These are phyloP conservation scores for Microcera coccophila DNA, from an alignment of 2,329 filamentous ascomycete species.

Conservation along the genomic window DNA sequence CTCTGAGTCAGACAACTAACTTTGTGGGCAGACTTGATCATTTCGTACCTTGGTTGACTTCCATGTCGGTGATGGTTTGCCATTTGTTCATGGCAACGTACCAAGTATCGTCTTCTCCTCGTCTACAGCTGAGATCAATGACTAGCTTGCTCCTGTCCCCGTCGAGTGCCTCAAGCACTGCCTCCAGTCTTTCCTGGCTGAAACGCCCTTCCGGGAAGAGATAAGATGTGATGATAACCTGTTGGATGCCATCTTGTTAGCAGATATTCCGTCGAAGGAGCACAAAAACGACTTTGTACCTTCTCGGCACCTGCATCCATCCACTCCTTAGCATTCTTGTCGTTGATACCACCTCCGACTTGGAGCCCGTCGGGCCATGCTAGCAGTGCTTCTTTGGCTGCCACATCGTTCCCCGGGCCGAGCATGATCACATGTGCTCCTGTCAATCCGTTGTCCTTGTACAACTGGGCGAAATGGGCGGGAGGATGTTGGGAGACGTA, in stretches of 20 bases:
- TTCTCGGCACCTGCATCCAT: constrained; percentile 84
- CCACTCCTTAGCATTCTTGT: constrained; percentile 80
- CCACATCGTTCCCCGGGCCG: constrained; percentile 78
- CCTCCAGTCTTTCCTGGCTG: constrained; percentile 69
- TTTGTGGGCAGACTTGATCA: neutral
- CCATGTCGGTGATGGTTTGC: constrained; percentile 97
- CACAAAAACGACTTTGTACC: constrained; percentile 46
- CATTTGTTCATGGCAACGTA: constrained; percentile 99
- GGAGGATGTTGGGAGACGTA: constrained; percentile 83
- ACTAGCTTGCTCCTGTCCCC: constrained; percentile 79
- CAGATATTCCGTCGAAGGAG: constrained; percentile 4
- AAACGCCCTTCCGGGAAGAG: constrained; percentile 84
- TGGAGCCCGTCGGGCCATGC: constrained; percentile 81
- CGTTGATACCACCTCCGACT: constrained; percentile 89
- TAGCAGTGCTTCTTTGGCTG: constrained; percentile 69
- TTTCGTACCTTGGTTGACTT: constrained; percentile 74
- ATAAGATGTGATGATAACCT: constrained; percentile 97
- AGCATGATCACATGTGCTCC: constrained; percentile 97
- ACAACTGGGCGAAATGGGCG: constrained; percentile 75
- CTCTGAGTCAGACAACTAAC: constrained; percentile 10
- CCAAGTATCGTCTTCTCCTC: constrained; percentile 69
- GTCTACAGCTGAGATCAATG: constrained; percentile 89
- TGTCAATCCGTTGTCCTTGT: constrained; percentile 66
- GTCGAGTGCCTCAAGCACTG: constrained; percentile 67
- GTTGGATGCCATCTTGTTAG: constrained; percentile 26